Percentiles rank a stretch among this genome's conserved stretches.
These are phyloP conservation scores for Aspergillus hiratsukae DNA, from an alignment of 2,329 filamentous ascomycete genomes.

Conservation along the genomic window DNA sequence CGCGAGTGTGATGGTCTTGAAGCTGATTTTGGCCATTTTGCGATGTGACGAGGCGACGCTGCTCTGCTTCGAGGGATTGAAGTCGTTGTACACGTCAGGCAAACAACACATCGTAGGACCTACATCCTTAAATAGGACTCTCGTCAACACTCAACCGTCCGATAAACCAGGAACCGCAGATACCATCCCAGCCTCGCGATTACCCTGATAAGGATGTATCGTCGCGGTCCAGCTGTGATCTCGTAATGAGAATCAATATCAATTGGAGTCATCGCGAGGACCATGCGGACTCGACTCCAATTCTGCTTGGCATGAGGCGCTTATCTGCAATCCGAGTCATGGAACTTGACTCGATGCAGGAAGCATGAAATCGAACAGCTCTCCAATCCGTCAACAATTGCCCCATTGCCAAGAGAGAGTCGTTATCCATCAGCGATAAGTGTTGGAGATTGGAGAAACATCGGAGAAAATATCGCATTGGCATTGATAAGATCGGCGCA, in stretches of 20 bases:
- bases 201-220: not conserved
- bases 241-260: constrained; percentile 4
- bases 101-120: not conserved
- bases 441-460: not conserved
- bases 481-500: not conserved
- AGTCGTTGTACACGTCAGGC: not conserved
- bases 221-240: not conserved
- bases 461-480: not conserved
- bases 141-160: not conserved
- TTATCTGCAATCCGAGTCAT: not conserved
- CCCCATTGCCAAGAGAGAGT: not conserved
- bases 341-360: not conserved
- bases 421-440: not conserved
- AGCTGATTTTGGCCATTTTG: constrained; percentile 2
- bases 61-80: not conserved
- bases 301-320: not conserved
- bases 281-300: not conserved
- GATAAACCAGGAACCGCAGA: not conserved
- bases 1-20: constrained; percentile 14
- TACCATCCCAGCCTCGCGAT: not conserved
- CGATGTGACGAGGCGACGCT: not conserved
- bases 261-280: not conserved
- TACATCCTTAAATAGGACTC: not conserved
- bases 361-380: not conserved
- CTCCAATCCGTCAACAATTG: not conserved